Percentiles rank a stretch among this genome's conserved stretches.
phyloP scores from a whole-genome alignment of 805 yeast species.

The Hanseniaspora jakobsenii region DNA sequence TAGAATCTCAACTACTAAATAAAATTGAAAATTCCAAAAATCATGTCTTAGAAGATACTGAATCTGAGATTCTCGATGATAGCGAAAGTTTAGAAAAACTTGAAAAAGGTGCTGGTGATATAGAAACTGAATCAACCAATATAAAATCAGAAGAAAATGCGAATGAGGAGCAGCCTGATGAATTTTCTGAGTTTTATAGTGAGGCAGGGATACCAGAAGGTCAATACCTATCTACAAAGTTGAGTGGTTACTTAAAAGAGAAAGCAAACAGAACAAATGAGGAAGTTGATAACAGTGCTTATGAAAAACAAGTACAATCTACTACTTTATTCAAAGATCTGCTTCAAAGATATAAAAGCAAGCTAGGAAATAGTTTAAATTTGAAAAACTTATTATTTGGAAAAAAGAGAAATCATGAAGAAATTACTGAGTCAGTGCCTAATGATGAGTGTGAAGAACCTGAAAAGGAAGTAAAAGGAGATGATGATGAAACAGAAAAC shows the following conservation, averaged over 20 bases:
- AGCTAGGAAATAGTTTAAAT: background rate
- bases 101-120: background rate
- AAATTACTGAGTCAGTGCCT: background rate
- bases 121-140: background rate
- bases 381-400: background rate
- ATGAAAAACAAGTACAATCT: background rate
- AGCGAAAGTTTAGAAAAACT: background rate
- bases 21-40: too few relatives aligned
- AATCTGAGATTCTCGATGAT: too few relatives aligned
- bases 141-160: background rate
- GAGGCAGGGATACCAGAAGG: slow-evolving; percentile 9
- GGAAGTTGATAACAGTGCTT: background rate
- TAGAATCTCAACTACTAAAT: too few relatives aligned
- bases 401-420: too few relatives aligned
- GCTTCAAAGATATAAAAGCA: background rate
- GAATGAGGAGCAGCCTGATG: background rate
- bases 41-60: too few relatives aligned
- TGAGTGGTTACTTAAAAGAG: background rate
- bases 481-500: background rate
- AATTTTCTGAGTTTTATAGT: background rate
- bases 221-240: background rate
- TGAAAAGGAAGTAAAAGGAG: background rate
- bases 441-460: background rate
- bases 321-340: background rate
- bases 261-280: background rate